A percentile compares a stretch with the other conserved stretches of the same genome.
phyloP scores from a whole-genome alignment of 768 basidiomycete genomes.

The Steccherinum ochraceum region DNA sequence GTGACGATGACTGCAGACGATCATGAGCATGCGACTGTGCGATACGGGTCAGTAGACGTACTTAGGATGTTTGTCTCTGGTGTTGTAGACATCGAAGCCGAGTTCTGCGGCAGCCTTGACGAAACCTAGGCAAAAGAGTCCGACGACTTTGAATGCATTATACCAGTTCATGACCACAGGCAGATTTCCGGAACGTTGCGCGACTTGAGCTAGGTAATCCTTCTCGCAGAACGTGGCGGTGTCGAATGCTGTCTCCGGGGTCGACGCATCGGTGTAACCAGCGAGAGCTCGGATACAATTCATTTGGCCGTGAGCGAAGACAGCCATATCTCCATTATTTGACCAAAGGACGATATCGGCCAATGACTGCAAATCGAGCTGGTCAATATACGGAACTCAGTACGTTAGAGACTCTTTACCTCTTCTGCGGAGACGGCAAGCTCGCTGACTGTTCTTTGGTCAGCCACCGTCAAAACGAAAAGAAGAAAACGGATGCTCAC shows the following conservation, averaged over 20 bases:
- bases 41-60: slow-evolving; percentile 27
- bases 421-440: slow-evolving; percentile 54
- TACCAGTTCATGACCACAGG: slow-evolving; percentile 61
- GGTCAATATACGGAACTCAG: neutral
- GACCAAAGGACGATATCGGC: slow-evolving; percentile 52
- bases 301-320: slow-evolving; percentile 48
- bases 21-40: neutral
- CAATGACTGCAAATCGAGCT: slow-evolving; percentile 35
- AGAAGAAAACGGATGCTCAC: too few species aligned
- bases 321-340: slow-evolving; percentile 45
- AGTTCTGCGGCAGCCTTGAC: slow-evolving; percentile 51
- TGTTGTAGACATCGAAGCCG: slow-evolving; percentile 57
- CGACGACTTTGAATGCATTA: slow-evolving; percentile 65
- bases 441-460: slow-evolving; percentile 49
- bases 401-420: slow-evolving; percentile 28
- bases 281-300: slow-evolving; percentile 61
- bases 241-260: slow-evolving; percentile 50
- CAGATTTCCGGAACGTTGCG: slow-evolving; percentile 39
- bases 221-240: slow-evolving; percentile 53
- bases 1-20: slow-evolving; percentile 50
- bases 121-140: slow-evolving; percentile 56
- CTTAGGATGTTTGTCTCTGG: slow-evolving; percentile 59
- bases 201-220: slow-evolving; percentile 42
- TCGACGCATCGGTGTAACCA: slow-evolving; percentile 47
- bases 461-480: slow-evolving; percentile 3